phyloP scores from a whole-genome alignment of 768 basidiomycete species.

The Asterophora lycoperdoides region DNA sequence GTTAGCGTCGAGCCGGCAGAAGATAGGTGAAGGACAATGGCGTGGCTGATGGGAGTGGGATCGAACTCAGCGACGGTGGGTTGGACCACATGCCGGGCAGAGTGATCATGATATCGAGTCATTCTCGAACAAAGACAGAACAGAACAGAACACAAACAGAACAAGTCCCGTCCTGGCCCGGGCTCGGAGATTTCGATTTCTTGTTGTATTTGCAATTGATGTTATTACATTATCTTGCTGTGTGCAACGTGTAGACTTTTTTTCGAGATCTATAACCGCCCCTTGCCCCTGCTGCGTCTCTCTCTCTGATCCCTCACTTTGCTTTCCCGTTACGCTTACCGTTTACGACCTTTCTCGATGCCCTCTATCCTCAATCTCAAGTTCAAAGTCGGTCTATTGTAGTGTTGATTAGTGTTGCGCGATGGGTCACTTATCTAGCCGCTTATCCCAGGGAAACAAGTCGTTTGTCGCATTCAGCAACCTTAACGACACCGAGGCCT shows the following conservation, averaged over 20 bases:
- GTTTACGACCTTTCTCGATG: slow-evolving; percentile 37
- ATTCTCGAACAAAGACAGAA: slow-evolving; percentile 1
- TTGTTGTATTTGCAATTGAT: slow-evolving; percentile 1
- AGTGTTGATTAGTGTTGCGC: too few relatives aligned
- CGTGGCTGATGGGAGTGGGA: too few relatives aligned
- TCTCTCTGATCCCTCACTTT: slow-evolving; percentile 12
- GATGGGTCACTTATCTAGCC: slow-evolving; percentile 1
- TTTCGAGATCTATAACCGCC: slow-evolving; percentile 17
- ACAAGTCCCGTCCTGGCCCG: too few relatives aligned
- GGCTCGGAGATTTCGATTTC: too few relatives aligned
- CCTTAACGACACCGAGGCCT: slow-evolving; percentile 76
- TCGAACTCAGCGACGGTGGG: too few relatives aligned
- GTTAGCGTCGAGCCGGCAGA: slow-evolving; percentile 9
- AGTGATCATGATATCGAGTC: slow-evolving; percentile 20
- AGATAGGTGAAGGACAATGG: slow-evolving; percentile 14
- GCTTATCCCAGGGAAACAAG: slow-evolving; percentile 73
- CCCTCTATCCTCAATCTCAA: slow-evolving; percentile 83
- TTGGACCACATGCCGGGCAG: too few relatives aligned
- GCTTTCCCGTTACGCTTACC: too few relatives aligned
- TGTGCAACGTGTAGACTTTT: slow-evolving; percentile 11
- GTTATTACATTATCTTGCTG: background rate
- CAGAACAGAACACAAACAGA: too few relatives aligned
- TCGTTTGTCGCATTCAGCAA: slow-evolving; percentile 92
- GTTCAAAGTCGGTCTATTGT: slow-evolving; percentile 66
- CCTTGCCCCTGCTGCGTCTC: slow-evolving; percentile 4